Base-by-base conservation (phyloP, 2,329 filamentous ascomycete species). In the Colletotrichum lentis region DNA sequence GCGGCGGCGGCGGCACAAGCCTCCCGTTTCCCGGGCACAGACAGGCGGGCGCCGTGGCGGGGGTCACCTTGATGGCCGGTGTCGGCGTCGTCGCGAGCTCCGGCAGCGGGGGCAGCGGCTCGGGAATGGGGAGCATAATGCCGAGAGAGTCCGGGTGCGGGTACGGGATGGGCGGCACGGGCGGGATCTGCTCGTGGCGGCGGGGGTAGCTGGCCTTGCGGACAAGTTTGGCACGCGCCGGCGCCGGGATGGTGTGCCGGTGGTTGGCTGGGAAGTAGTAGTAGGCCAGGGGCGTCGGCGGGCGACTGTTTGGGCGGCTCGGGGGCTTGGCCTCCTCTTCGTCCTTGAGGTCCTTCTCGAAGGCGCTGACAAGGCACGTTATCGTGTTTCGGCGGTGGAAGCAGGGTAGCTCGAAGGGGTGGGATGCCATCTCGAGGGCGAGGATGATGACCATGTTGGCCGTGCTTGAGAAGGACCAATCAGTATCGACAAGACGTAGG, bases 351-450 rank as follows among this genome's bases (percentile, higher is more conserved):
- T 71, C 68, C 22, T 64, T 62, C 37, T 71, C 69, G 12, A 63
- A 69, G 18, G 47, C 47, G 39, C 50, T 61, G 37, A 70, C 59
- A 5, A 70, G 63, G 27, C 60, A 64, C 7, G 61, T 59, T 18
- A 66, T 62, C 10, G 63, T 63, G 4, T 43, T 39, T 3, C 49
- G 55, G 35, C 70, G 57, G 11, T 67, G 67, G 49, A 72, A 67
- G 55, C 69, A 72, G 22, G 72, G 72, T 1, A 73, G 62, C n/a
- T 73, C 70, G 37, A 73, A 73, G 11, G 72, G 72, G 8, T 71
- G 70, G 1, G 70, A 39, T 31, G 70, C 70, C 43, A 72, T 70
- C 39, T 73, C 72, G 35, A 71, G 64, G n/a, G 70, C 52, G 20
- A 72, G 71, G 37, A 71, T 64, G 43, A 73, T 62, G 49, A 73